Percentiles rank a stretch among this genome's conserved stretches.
Evolutionary conservation across 2,329 filamentous ascomycete species (phyloP).

Genomic region (Cladosporium sp.): DNA sequence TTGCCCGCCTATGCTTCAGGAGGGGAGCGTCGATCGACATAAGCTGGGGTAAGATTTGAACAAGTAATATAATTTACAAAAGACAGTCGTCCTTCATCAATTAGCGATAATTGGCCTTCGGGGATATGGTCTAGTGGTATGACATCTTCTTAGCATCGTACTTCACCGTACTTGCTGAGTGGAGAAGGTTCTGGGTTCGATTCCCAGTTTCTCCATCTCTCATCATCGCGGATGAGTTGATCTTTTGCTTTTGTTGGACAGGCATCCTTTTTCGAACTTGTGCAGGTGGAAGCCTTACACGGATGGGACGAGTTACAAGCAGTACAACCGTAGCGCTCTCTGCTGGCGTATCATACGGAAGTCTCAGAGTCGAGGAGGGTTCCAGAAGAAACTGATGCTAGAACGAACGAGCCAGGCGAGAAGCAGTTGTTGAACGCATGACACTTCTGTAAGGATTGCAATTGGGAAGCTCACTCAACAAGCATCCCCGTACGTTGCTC

Average conservation of each 20-base stretch:
- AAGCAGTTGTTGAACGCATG: too few relatives aligned
- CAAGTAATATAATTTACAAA: background rate
- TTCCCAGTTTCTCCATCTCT: constrained; percentile 14
- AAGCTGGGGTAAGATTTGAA: background rate
- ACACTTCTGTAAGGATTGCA: too few relatives aligned
- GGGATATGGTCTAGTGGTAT: constrained; percentile 19
- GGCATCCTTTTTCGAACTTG: background rate
- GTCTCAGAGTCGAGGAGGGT: too few relatives aligned
- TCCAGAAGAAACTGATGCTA: too few relatives aligned
- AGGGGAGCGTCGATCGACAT: too few relatives aligned
- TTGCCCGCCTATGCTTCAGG: constrained; percentile 11
- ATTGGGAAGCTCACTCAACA: too few relatives aligned
- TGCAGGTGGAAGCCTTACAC: background rate
- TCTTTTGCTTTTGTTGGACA: background rate
- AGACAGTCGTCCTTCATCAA: background rate
- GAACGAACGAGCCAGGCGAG: too few relatives aligned
- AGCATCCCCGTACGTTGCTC: too few relatives aligned
- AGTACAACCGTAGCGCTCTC: too few relatives aligned
- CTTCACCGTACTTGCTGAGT: background rate
- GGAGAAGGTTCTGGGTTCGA: constrained; percentile 18
- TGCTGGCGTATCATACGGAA: too few relatives aligned
- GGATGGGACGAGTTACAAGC: too few relatives aligned
- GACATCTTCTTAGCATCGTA: constrained; percentile 17
- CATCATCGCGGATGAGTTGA: background rate
- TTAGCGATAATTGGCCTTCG: background rate